These are phyloP conservation scores for Candolleomyces efflorescens DNA, from an alignment of 768 basidiomycete genomes.

Conservation along the genomic window DNA sequence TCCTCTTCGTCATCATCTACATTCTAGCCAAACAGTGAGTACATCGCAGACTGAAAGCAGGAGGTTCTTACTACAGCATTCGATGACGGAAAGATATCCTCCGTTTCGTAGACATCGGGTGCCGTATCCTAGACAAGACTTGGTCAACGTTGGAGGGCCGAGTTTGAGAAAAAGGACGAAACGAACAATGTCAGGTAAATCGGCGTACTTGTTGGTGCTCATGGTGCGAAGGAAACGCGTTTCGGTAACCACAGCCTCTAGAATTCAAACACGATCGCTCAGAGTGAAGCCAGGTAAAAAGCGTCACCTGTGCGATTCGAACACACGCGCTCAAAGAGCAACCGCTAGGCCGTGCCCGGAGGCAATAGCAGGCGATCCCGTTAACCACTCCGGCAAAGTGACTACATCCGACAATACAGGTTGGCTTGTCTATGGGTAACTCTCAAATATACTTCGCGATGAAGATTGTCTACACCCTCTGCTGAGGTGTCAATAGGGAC, in stretches of 20 bases:
- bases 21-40: slow-evolving; percentile 33
- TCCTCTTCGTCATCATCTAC: slow-evolving; percentile 71
- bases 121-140: slow-evolving; percentile 67
- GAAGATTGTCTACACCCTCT: no score
- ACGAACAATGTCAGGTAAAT: slow-evolving; percentile 88
- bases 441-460: no score
- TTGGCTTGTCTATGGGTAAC: no score
- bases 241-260: not conserved
- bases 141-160: not conserved
- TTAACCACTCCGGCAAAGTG: slow-evolving; percentile 97
- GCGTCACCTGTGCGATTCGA: slow-evolving; percentile 11
- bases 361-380: slow-evolving; percentile 69
- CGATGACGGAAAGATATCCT: slow-evolving; percentile 61
- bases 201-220: slow-evolving; percentile 78
- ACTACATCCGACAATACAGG: slow-evolving; percentile 27
- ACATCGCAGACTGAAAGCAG: slow-evolving; percentile 1
- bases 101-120: slow-evolving; percentile 89
- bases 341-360: slow-evolving; percentile 6
- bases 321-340: slow-evolving; percentile 10
- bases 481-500: no score
- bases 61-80: slow-evolving; percentile 39
- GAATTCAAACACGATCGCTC: not conserved
- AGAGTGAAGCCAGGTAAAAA: not conserved
- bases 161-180: slow-evolving; percentile 6
- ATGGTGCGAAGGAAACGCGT: slow-evolving; percentile 24